Evolutionary conservation across 1,139 yeast genomes (phyloP).

Genomic region (Waltiozyma sp.): DNA sequence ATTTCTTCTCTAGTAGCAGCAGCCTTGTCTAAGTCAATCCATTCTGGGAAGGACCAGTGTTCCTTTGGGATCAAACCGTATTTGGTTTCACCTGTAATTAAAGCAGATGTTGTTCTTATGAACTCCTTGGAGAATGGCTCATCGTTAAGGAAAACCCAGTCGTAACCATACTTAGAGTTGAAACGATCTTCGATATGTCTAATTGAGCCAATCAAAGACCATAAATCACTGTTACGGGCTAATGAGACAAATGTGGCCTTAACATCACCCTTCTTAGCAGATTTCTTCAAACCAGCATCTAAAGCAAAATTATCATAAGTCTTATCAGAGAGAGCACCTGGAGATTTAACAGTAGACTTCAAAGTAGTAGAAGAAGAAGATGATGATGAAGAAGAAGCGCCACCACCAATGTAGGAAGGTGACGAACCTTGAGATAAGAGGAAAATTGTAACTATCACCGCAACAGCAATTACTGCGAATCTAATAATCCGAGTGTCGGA

Average conservation of each 20-base stretch:
- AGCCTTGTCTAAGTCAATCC: constrained; percentile 52
- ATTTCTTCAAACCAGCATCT: constrained; percentile 14
- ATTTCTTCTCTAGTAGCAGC: constrained; percentile 22
- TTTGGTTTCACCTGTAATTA: constrained; percentile 50
- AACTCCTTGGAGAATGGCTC: constrained; percentile 50
- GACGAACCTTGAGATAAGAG: constrained; percentile 10
- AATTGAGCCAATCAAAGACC: constrained; percentile 41
- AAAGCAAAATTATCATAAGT: not conserved
- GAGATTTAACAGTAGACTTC: not conserved
- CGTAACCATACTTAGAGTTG: constrained; percentile 56
- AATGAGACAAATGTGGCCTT: constrained; percentile 68
- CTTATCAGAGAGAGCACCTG: not conserved
- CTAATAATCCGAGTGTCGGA: constrained; percentile 53
- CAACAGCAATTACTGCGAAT: constrained; percentile 49
- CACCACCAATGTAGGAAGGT: not conserved
- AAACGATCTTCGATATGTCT: constrained; percentile 60
- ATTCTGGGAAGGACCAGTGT: constrained; percentile 68
- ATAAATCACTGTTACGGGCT: constrained; percentile 63
- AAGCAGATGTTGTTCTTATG: constrained; percentile 32
- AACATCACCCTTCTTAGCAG: constrained; percentile 24
- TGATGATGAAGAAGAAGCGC: not conserved
- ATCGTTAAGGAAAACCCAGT: constrained; percentile 73
- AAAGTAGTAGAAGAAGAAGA: not conserved
- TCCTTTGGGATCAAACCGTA: constrained; percentile 53
- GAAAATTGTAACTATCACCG: constrained; percentile 46